Evolutionary conservation across 352 stramenopile species (phyloP).

Genomic region (Phytophthora citricola): DNA sequence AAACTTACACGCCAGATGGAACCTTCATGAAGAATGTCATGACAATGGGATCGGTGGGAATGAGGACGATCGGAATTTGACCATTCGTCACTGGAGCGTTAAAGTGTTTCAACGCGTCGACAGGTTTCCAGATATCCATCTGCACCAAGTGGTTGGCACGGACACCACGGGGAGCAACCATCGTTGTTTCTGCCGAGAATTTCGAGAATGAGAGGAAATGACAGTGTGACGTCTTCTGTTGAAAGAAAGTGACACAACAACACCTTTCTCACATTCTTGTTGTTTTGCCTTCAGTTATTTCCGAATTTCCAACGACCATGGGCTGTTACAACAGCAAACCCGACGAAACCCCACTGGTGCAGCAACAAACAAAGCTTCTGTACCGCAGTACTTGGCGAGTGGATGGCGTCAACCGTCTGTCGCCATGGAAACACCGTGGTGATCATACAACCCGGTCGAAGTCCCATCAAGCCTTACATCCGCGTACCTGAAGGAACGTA

Average conservation of each 20-base stretch:
- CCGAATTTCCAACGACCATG: background rate
- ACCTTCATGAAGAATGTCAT: slow-evolving; percentile 40
- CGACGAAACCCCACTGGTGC: background rate
- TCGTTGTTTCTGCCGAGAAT: background rate
- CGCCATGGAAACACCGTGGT: slow-evolving; percentile 4
- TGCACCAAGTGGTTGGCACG: slow-evolving; percentile 44
- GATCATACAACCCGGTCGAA: slow-evolving; percentile 23
- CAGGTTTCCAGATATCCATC: slow-evolving; percentile 37
- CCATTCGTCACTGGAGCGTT: slow-evolving; percentile 38
- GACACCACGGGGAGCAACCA: background rate
- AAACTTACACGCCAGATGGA: slow-evolving; percentile 35
- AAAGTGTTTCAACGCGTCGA: slow-evolving; percentile 44
- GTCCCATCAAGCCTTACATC: slow-evolving; percentile 9
- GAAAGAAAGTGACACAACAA: background rate
- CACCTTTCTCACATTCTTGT: background rate
- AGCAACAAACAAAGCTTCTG: slow-evolving; percentile 3
- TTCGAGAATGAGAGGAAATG: no score
- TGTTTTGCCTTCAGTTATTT: background rate
- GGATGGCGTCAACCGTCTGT: slow-evolving; percentile 1
- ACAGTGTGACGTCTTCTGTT: background rate
- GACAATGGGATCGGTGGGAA: slow-evolving; percentile 30
- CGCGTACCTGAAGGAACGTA: slow-evolving; percentile 2
- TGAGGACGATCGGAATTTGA: slow-evolving; percentile 39
- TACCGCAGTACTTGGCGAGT: slow-evolving; percentile 1
- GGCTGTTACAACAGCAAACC: background rate